Evolutionary conservation across 2,329 filamentous ascomycete species (phyloP), one percentile per base, ranked within the genome.

Genomic region (Gliomastix tumulicola): DNA sequence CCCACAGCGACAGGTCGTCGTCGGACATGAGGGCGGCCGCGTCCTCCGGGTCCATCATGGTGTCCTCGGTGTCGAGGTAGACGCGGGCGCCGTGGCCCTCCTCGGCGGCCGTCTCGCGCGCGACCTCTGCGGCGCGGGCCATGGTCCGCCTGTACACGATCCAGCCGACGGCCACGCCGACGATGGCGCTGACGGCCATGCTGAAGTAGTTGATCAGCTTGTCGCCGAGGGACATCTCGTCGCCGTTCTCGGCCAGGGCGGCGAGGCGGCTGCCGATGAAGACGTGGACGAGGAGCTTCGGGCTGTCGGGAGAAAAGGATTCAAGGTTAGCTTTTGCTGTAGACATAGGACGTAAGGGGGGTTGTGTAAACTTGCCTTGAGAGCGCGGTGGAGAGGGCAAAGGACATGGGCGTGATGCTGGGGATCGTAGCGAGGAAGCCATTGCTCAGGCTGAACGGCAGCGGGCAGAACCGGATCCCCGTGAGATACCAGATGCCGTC

Each of bases 361-460:
- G 13, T 30, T 23, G 9, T 11, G 15, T 16, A 25, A 21, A 51
- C 57, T 41, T 44, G 71, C 69, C 74, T 79, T 10, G 88, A 81
- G 13, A 90, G 65, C 4, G 86, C 82, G 0, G 90, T 97, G 6
- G 92, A 90, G 32, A 88, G 57, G 21, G 81, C 82, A 63, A 94
- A 97, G 32, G 76, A 76, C 41, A 73, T 57, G 28, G 85, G 84
- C 18, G 81, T 74, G 22, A 98, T 86, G 21, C 84, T 94, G 4
- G 89, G 89, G 43, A 98, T 89, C 2, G 92, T 97, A 21, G 88
- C 88, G 38, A 98, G 77, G 42, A 94, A 94, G 35, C 88, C 92
- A 55, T 98, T 98, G 54, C 85, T 89, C 47, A 97, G 68, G 36
- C 85, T 92, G 58, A 94, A 98, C 12, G 92, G 92, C 41, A 98